Conservation (phyloP, 2,329 filamentous ascomycete genomes). For the Neonectria hederae region DNA sequence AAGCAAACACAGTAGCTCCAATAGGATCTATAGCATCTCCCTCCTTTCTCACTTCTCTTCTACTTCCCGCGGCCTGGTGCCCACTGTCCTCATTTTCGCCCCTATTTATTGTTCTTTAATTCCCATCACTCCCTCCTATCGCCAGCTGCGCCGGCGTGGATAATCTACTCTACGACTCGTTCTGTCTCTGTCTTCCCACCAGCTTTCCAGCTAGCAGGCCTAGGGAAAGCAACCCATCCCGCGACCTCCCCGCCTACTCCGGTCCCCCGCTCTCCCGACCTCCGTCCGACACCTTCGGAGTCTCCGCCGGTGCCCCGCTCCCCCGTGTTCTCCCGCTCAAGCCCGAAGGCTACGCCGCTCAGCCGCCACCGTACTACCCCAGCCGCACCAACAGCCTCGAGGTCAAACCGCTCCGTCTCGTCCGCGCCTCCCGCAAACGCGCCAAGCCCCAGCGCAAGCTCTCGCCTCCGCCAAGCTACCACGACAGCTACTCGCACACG, state of each 20-base stretch:
- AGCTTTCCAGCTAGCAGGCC: constrained; percentile 31
- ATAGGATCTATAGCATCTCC: constrained; percentile 1
- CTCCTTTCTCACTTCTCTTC: constrained; percentile 11
- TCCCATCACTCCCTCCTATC: constrained; percentile 1
- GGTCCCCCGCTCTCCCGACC: constrained; percentile 24
- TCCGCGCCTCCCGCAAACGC: constrained; percentile 30
- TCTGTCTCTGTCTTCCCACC: constrained; percentile 31
- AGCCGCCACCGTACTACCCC: constrained; percentile 32
- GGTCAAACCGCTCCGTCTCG: constrained; percentile 33
- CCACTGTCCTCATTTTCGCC: neutral
- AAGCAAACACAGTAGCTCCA: constrained; percentile 15
- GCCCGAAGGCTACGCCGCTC: constrained; percentile 27
- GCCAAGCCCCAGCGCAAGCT: constrained; percentile 12
- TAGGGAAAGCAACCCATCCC: constrained; percentile 27
- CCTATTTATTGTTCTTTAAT: constrained; percentile 1
- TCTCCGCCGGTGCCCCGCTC: constrained; percentile 29
- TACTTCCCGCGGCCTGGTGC: constrained; percentile 17
- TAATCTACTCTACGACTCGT: constrained; percentile 32
- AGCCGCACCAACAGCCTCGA: constrained; percentile 25
- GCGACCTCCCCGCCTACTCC: constrained; percentile 28
- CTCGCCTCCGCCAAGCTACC: constrained; percentile 28
- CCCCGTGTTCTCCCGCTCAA: constrained; percentile 34
- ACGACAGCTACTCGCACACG: constrained; percentile 28
- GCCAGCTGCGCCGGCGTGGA: constrained; percentile 34
- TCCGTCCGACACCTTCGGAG: constrained; percentile 20